Evolutionary conservation across 306 rosid species (phyloP), one percentile per base, ranked within the genome.

Genomic region (Carpinus fangiana): DNA sequence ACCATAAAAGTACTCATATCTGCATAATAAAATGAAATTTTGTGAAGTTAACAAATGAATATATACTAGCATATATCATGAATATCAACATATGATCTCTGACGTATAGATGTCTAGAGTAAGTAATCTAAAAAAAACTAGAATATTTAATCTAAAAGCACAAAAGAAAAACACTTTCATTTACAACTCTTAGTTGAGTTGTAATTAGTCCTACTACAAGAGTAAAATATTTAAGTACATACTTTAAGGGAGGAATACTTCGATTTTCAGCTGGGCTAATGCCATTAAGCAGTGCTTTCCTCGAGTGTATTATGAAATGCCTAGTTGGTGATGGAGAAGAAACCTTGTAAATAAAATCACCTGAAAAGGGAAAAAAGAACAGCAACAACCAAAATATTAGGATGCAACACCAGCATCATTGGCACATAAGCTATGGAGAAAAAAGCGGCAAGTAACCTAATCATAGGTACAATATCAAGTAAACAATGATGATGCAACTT

Each of bases 191-290:
- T 47, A 55, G 7, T 23, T 26, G 17, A 7, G 16, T 13, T 31
- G 46, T 62, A 45, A 21, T 70, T 20, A 71, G 74, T 78, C 53
- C 74, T 38, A 64, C 67, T 23, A 59, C 62, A 79, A 80, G 68
- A 79, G 55, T 11, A 13, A 75, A 72, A 69, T 41, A 45, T 43
- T 65, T 62, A 2, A 72, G 59, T 12, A 50, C 97, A 65, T 93
- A 95, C 99, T 95, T 95, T 55, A 95, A 88, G 7, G 98, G n/a
- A n/a, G 99, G 99, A 78, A 95, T 89, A 74, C 85, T 87, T 65
- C n/a, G 91, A 91, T 95, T 95, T 85, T 95, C 99, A 85, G 99
- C 93, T 38, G 99, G 99, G 82, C 88, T 95, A 62, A 95, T 84
- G 84, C 99, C 99, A 75, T 91, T 95, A 56, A 95, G 93, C 77